Base-by-base conservation (phyloP, 441 rosid species). In the Erodium texanum region DNA sequence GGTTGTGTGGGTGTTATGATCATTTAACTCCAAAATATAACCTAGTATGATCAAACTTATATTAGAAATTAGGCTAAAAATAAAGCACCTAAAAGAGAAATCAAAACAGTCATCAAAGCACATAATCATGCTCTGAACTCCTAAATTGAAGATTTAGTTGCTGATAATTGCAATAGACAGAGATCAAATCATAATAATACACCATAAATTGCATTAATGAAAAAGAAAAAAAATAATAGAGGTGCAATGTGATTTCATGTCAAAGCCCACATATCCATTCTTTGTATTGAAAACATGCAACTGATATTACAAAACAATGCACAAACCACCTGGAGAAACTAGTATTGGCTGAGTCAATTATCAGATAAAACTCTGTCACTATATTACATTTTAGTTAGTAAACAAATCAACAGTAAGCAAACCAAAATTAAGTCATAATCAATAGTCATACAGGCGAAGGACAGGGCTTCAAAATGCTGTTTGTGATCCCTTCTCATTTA, bases 381-480 rank as follows among this genome's bases (percentile, higher is more conserved):
- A 52, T 52, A 52, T n/a, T 52, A 52, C 59, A 52, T 52, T 52
- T 52, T 18, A 52, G 59, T 52, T 52, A 52, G 59, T 52, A 52
- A 52, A 52, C 41, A 52, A 52, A n/a, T 52, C 59, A 52, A 52
- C 6, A 52, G 20, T 52, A 52, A 52, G 22, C 20, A 52, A 52
- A 16, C 59, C 59, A 52, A 52, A 52, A 52, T n/a, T 16, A 52
- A 20, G 16, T 52, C 20, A 52, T 52, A 52, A 52, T 16, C 20
- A 52, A n/a, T n/a, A 52, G 20, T 52, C 9, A 52, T 16, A 52
- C 59, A 52, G 10, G 59, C 16, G 59, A 52, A 52, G 36, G 59
- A 52, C n/a, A 8, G 19, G 59, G 59, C 59, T 52, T 52, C 59
- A 52, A 52, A 52, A 52, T 7, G 6, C 7, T 52, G 50, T 15